Evolutionary conservation across 108 stramenopile genomes (phyloP).

Genomic region (Nitzschia palea): DNA sequence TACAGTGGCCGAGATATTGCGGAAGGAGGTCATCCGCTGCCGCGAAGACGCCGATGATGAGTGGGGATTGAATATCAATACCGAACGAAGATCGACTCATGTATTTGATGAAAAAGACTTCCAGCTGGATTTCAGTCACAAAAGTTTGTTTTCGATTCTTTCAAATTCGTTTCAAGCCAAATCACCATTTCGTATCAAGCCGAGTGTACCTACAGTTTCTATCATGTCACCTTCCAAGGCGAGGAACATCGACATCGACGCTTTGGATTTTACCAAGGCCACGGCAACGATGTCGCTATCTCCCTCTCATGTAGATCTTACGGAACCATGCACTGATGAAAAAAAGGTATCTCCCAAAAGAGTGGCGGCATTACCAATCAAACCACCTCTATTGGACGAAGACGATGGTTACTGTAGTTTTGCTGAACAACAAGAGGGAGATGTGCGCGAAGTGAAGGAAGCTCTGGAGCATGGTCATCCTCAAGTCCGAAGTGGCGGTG

Average conservation of each 20-base stretch:
- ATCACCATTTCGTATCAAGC: slow-evolving; percentile 1
- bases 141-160: not conserved
- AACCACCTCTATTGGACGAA: not conserved
- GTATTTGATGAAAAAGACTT: not conserved
- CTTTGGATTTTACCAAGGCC: not conserved
- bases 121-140: not conserved
- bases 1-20: not conserved
- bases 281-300: not conserved
- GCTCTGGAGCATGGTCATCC: too few relatives aligned
- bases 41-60: not conserved
- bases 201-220: not conserved
- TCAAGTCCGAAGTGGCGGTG: too few relatives aligned
- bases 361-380: not conserved
- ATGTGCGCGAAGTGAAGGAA: not conserved
- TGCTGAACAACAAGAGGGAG: not conserved
- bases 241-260: not conserved
- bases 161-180: not conserved
- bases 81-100: slow-evolving; percentile 4
- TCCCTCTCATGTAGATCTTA: not conserved
- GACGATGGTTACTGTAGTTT: not conserved
- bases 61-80: not conserved
- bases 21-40: not conserved
- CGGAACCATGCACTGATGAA: not conserved
- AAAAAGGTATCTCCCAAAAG: not conserved
- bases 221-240: too few relatives aligned